Evolutionary conservation across 2,329 filamentous ascomycete genomes (phyloP).

Genomic region (Claviceps fusiformis): DNA sequence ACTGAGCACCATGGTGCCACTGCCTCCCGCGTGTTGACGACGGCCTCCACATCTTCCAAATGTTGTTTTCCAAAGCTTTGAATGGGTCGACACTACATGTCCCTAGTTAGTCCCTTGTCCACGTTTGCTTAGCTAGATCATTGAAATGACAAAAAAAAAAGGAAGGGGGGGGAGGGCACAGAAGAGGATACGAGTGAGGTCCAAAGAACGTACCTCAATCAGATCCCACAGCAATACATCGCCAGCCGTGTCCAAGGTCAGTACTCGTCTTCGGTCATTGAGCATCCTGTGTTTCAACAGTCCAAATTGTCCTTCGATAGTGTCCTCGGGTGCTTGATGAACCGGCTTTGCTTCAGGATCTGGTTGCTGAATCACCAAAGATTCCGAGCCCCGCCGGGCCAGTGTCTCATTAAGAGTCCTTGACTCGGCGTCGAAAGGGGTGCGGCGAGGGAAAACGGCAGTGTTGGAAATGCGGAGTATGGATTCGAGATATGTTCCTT

Average conservation of each 20-base stretch:
- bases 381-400: conserved; percentile 26
- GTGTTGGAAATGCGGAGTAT: conserved; percentile 76
- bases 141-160: too few relatives aligned
- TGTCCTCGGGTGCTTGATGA: conserved; percentile 57
- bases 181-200: neutral
- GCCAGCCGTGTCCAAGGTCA: conserved; percentile 88
- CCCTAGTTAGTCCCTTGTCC: neutral
- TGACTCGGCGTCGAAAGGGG: conserved; percentile 39
- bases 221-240: conserved; percentile 95
- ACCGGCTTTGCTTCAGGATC: conserved; percentile 41
- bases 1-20: conserved; percentile 95
- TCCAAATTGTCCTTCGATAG: conserved; percentile 89
- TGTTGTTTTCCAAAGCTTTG: conserved; percentile 90
- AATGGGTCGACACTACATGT: conserved; percentile 61
- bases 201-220: conserved; percentile 46
- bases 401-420: conserved; percentile 32
- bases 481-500: conserved; percentile 63
- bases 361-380: conserved; percentile 13
- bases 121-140: neutral
- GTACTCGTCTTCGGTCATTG: conserved; percentile 76
- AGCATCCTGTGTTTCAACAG: conserved; percentile 85
- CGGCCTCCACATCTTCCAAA: conserved; percentile 77
- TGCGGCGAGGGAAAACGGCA: conserved; percentile 54
- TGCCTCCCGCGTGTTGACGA: conserved; percentile 76
- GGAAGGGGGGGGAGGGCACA: too few relatives aligned